Conservation (phyloP, 257 asterid species). For the Paraleonurus japonicus region DNA sequence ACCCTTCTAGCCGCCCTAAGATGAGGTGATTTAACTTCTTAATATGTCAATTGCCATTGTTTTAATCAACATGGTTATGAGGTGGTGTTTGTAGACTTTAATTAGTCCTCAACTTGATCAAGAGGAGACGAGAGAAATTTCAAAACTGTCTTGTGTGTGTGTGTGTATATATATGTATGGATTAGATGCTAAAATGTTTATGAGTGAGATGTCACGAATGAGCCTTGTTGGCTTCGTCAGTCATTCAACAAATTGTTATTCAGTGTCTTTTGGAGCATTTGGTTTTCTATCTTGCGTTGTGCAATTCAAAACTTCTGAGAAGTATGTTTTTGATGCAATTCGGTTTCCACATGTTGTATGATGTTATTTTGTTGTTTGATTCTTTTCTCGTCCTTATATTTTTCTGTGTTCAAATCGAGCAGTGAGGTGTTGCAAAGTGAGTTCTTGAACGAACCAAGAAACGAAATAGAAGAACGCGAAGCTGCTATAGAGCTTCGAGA, state of each 20-base stretch:
- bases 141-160: not conserved
- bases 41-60: not conserved
- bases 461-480: slow-evolving; percentile 75
- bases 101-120: not conserved
- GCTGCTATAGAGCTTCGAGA: slow-evolving; percentile 80
- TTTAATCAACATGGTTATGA: not conserved
- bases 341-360: not conserved
- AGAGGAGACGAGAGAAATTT: too few species aligned
- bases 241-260: not conserved
- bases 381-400: slow-evolving; percentile 20
- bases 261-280: not conserved
- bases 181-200: not conserved
- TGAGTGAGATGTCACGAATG: not conserved
- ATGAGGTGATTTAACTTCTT: slow-evolving; percentile 50
- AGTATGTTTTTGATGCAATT: not conserved
- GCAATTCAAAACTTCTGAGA: slow-evolving; percentile 6
- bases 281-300: not conserved
- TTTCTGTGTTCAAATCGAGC: slow-evolving; percentile 10
- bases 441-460: slow-evolving; percentile 77
- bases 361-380: not conserved
- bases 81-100: not conserved
- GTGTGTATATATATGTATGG: not conserved
- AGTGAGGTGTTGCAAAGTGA: slow-evolving; percentile 93
- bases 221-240: not conserved
- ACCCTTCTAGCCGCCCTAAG: slow-evolving; percentile 77